Evolutionary conservation across 176 grass and related monocot species (phyloP), one percentile per base, ranked within the genome.

Genomic region (Triticum dicoccoides): DNA sequence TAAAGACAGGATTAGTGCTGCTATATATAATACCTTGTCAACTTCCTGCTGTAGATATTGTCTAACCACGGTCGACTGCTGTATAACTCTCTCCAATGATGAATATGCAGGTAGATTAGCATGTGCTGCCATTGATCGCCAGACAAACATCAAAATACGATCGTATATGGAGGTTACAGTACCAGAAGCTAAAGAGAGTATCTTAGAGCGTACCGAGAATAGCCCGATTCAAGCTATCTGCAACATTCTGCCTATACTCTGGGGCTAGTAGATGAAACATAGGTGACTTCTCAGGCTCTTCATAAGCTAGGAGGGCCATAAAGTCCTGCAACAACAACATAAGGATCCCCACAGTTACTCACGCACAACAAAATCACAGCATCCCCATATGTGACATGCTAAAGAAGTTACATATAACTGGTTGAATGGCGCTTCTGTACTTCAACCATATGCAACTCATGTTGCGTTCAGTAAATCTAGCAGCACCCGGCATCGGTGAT

Each of bases 251-350:
- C 47, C 97, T 91, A 58, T 97, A 90, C n/a, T 97, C 97, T 74
- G 89, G 89, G 77, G 92, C 94, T 85, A 99, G 84, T 80, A 96
- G 88, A 94, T 94, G 80, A 82, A 99, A 99, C 94, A 99, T 99
- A 25, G 97, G 97, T 85, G 94, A 96, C 83, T 92, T 99, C 86
- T 99, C 94, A 62, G 97, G 97, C 38, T 97, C 97, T 65, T 91
- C 87, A 76, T 99, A 99, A 76, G 97, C 94, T 82, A 99, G 82
- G 30, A 99, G 89, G 32, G 94, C 92, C 85, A 96, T 89, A 72
- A 99, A 90, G 79, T 97, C 97, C 97, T 99, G 54, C 69, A 69
- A 69, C 3, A 89, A 32, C 34, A 85, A 76, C 69, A 70, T 8
- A 34, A 69, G 21, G 41, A 20, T 77, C 78, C 85, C 39, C 67